Evolutionary conservation across 1,284 basidiomycete genomes (phyloP).

Genomic region (Boletellus dicymbophilus): DNA sequence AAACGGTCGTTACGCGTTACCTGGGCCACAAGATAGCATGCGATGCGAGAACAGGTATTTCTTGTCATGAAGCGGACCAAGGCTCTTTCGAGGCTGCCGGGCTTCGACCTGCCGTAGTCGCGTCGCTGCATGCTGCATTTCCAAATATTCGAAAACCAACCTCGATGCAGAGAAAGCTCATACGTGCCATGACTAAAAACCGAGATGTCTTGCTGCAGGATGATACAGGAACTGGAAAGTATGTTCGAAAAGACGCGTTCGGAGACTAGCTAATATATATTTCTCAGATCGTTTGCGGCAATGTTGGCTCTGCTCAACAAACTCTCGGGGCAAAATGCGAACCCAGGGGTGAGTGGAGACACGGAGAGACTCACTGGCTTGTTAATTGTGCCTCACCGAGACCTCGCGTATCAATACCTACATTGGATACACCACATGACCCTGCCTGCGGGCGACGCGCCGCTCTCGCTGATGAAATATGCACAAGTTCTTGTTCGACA

Average conservation of each 20-base stretch:
- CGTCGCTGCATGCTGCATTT: slow-evolving; percentile 57
- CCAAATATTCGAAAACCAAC: slow-evolving; percentile 63
- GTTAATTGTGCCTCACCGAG: slow-evolving; percentile 73
- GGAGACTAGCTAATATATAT: background rate
- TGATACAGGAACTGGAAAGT: slow-evolving; percentile 78
- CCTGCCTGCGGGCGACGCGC: slow-evolving; percentile 27
- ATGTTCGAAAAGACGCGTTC: slow-evolving; percentile 27
- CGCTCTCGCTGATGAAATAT: slow-evolving; percentile 40
- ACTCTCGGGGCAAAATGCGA: slow-evolving; percentile 32
- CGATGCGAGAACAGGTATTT: background rate
- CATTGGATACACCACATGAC: slow-evolving; percentile 67
- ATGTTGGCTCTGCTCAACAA: slow-evolving; percentile 66
- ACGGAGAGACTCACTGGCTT: slow-evolving; percentile 46
- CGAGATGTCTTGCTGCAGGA: slow-evolving; percentile 69
- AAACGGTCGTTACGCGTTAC: slow-evolving; percentile 11
- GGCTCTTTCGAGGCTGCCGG: slow-evolving; percentile 52
- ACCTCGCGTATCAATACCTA: slow-evolving; percentile 68
- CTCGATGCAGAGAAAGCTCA: slow-evolving; percentile 56
- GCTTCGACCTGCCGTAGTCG: slow-evolving; percentile 46
- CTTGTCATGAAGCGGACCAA: slow-evolving; percentile 2
- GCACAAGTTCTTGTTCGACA: slow-evolving; percentile 62
- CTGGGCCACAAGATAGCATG: slow-evolving; percentile 21
- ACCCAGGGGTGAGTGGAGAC: background rate
- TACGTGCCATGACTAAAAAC: slow-evolving; percentile 57
- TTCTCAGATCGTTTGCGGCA: slow-evolving; percentile 67